Evolutionary conservation across 441 rosid genomes (phyloP).

Genomic region (Pelargonium australe): DNA sequence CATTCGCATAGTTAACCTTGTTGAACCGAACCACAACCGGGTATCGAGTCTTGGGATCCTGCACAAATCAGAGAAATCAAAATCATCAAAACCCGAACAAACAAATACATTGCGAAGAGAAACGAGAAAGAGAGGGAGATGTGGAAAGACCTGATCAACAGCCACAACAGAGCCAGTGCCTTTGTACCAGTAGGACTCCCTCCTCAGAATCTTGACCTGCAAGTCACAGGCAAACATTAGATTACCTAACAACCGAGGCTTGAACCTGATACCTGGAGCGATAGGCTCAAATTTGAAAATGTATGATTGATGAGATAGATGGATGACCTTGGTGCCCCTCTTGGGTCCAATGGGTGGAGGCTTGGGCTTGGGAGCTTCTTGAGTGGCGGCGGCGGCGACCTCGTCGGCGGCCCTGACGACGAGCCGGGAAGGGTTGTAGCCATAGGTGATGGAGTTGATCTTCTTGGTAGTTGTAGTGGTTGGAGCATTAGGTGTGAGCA

Average conservation of each 20-base stretch:
- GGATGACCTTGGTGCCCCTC: conserved; percentile 74
- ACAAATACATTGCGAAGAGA: no score
- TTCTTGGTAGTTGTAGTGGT: conserved; percentile 28
- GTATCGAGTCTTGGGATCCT: conserved; percentile 76
- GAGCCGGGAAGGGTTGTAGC: conserved; percentile 34
- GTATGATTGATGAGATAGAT: no score
- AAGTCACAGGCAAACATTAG: no score
- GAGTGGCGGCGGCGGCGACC: conserved; percentile 36
- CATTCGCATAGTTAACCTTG: conserved; percentile 80
- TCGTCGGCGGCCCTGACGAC: conserved; percentile 58
- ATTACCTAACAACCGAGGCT: no score
- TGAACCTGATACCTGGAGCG: no score
- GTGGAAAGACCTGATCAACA: conserved; percentile 62
- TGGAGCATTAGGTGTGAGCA: conserved; percentile 26
- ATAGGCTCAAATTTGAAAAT: no score
- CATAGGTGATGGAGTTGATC: neutral
- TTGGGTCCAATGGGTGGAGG: conserved; percentile 78
- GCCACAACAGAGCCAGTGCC: conserved; percentile 61
- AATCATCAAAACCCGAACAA: no score
- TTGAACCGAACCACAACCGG: conserved; percentile 88
- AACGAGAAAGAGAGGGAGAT: neutral
- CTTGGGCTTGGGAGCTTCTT: conserved; percentile 55
- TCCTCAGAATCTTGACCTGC: conserved; percentile 77
- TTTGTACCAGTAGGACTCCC: conserved; percentile 69
- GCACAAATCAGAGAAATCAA: conserved; percentile 1